Evolutionary conservation across 2,329 filamentous ascomycete species (phyloP).

Genomic region (Aspergillus ochraceus): DNA sequence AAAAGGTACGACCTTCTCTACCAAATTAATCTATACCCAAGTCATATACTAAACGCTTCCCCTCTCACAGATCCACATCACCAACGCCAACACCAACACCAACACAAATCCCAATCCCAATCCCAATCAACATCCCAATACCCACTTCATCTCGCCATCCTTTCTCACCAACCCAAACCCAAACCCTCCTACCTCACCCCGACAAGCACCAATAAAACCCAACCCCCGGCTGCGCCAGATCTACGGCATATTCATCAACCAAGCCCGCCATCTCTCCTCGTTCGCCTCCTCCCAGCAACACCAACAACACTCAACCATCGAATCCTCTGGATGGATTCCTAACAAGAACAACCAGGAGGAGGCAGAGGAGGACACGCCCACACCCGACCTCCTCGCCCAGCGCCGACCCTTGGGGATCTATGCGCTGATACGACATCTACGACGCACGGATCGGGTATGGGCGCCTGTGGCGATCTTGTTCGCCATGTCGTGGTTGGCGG

Average conservation of each 20-base stretch:
- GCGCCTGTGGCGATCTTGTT: constrained; percentile 20
- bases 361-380: no score
- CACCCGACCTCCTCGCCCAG: no score
- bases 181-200: neutral
- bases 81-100: neutral
- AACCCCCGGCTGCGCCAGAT: neutral
- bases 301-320: neutral
- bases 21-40: no score
- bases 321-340: neutral
- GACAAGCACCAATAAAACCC: neutral
- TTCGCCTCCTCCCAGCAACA: neutral
- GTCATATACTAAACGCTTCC: no score
- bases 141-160: no score
- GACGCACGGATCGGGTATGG: constrained; percentile 2
- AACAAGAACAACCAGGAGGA: neutral
- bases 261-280: neutral
- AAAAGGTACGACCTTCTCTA: neutral
- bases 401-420: neutral
- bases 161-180: no score
- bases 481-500: neutral
- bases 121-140: no score
- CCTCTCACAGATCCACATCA: neutral
- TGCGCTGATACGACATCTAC: neutral
- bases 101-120: neutral
- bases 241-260: neutral